Conservation (phyloP, 306 rosid genomes). For the Glycyrrhiza uralensis region DNA sequence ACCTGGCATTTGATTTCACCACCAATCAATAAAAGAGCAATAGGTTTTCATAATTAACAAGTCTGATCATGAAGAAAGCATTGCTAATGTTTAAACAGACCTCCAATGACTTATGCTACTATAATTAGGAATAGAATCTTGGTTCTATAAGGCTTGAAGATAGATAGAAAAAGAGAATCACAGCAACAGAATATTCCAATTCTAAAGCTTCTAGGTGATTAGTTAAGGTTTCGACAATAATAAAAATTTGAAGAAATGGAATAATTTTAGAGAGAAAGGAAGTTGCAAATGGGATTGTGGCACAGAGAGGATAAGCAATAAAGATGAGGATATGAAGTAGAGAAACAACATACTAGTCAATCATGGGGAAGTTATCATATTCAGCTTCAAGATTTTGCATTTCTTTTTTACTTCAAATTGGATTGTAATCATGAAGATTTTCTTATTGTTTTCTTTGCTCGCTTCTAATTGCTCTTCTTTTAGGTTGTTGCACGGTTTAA, state of each 20-base stretch:
- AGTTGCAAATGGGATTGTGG: neutral
- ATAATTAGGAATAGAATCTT: no score
- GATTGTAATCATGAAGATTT: neutral
- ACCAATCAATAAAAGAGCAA: no score
- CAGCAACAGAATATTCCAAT: neutral
- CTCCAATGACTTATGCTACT: no score
- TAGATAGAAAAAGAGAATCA: neutral
- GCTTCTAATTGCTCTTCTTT: constrained; percentile 12
- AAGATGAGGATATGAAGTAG: neutral
- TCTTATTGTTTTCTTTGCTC: neutral
- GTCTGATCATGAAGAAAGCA: no score
- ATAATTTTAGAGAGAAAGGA: neutral
- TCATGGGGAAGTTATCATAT: constrained; percentile 10
- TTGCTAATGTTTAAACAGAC: no score
- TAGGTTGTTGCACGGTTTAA: constrained; percentile 96
- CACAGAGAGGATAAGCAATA: neutral
- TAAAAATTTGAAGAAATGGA: neutral
- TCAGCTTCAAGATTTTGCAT: neutral
- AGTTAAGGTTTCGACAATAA: neutral
- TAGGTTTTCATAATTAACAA: no score
- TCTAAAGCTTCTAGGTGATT: neutral
- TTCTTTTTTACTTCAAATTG: constrained; percentile 12
- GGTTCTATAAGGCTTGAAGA: no score
- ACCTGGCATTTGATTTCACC: no score
- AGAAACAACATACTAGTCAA: neutral